phyloP scores from a whole-genome alignment of 192 early-diverging fungal genomes.

The Coemansia sp. region DNA sequence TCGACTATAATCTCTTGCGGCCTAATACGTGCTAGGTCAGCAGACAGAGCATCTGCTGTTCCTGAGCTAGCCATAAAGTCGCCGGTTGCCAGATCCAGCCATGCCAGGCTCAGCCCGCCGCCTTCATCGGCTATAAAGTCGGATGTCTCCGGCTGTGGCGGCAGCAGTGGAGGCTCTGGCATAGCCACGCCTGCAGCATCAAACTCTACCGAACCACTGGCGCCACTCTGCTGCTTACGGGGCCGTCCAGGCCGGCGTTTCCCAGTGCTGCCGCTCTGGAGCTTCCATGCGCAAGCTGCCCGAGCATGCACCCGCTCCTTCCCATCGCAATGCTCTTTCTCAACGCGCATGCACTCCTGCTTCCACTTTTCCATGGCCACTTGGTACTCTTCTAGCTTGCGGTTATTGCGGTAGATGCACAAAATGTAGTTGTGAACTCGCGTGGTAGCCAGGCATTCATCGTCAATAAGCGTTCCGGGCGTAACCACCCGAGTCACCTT shows the following conservation, averaged over 20 bases:
- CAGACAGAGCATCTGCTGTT: conserved; percentile 46
- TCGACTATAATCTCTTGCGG: conserved; percentile 79
- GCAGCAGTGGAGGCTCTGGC: conserved; percentile 13
- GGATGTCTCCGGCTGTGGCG: conserved; percentile 3
- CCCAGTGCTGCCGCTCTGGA: not conserved
- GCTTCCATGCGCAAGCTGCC: conserved; percentile 12
- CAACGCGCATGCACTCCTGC: not conserved
- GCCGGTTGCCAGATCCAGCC: conserved; percentile 90
- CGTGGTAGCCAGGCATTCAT: conserved; percentile 60
- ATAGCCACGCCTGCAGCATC: conserved; percentile 16
- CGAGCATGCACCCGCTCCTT: conserved; percentile 8
- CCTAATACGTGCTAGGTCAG: conserved; percentile 77
- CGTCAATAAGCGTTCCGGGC: conserved; percentile 82
- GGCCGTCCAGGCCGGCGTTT: conserved; percentile 12
- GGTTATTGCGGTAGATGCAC: conserved; percentile 33
- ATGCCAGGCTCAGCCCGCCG: conserved; percentile 67
- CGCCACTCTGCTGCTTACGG: not conserved
- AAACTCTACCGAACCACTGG: conserved; percentile 7
- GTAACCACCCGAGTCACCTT: conserved; percentile 78
- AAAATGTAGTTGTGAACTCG: conserved; percentile 76
- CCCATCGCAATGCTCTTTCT: not conserved
- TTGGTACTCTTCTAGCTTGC: not conserved
- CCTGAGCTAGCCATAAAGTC: conserved; percentile 74
- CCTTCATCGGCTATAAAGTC: not conserved
- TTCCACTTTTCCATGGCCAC: conserved; percentile 9